A percentile compares a stretch with the other conserved stretches of the same genome.
Evolutionary conservation across 2,329 filamentous ascomycete species (phyloP).

Genomic region (Fusarium longipes): DNA sequence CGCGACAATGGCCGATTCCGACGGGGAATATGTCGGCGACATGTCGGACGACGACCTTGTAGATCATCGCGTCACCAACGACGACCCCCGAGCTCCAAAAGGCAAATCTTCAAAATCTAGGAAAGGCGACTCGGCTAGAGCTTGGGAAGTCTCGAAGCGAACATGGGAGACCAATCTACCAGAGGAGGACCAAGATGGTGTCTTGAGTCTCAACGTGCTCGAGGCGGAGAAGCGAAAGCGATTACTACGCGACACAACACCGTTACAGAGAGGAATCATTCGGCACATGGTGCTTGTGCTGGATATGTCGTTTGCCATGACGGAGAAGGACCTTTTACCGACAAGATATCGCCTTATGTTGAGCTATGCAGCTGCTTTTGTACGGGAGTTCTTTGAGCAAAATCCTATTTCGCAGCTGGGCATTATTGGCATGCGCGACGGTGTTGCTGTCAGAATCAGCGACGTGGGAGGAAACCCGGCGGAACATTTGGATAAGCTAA

Average conservation of each 20-base stretch:
- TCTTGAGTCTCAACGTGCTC: constrained; percentile 79
- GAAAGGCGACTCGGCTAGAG: constrained; percentile 60
- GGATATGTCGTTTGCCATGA: constrained; percentile 93
- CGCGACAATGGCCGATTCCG: constrained; percentile 74
- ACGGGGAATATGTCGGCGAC: constrained; percentile 74
- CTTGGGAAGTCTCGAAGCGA: constrained; percentile 74
- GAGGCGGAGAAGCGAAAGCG: constrained; percentile 86
- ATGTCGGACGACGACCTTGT: constrained; percentile 73
- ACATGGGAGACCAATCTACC: constrained; percentile 77
- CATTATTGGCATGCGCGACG: constrained; percentile 92
- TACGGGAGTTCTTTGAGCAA: constrained; percentile 96
- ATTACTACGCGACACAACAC: constrained; percentile 91
- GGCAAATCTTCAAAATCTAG: constrained; percentile 46
- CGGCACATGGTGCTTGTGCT: constrained; percentile 92
- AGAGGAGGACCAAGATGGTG: constrained; percentile 79
- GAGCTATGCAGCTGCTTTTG: constrained; percentile 86
- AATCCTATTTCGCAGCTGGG: constrained; percentile 97
- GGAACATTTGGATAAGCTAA: constrained; percentile 84
- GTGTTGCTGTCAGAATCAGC: constrained; percentile 84
- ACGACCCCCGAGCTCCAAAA: constrained; percentile 47
- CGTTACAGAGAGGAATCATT: constrained; percentile 95
- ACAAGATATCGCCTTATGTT: constrained; percentile 86
- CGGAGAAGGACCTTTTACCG: constrained; percentile 92
- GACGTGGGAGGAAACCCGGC: constrained; percentile 92
- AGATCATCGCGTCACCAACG: constrained; percentile 59